A percentile compares a stretch with the other conserved stretches of the same genome.
Evolutionary conservation across 2,329 filamentous ascomycete species (phyloP).

Genomic region (Diaporthe humulicola): DNA sequence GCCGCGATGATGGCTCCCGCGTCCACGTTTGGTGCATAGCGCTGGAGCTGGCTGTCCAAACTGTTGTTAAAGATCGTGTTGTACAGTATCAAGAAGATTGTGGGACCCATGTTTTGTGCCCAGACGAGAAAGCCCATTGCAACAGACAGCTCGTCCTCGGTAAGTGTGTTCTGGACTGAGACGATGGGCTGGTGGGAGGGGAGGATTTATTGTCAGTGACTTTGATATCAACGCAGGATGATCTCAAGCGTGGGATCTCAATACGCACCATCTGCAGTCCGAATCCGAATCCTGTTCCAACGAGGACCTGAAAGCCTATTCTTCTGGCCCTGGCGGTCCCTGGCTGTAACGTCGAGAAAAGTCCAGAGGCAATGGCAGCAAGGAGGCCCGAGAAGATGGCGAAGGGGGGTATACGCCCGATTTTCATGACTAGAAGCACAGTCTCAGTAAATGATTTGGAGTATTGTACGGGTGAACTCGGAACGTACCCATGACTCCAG

Average conservation of each 20-base stretch:
- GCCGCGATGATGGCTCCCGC: slow-evolving; percentile 52
- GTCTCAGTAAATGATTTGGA: no score
- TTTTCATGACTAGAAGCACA: no score
- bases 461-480: no score
- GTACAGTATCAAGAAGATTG: no score
- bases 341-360: neutral
- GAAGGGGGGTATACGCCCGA: neutral
- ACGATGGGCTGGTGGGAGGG: neutral
- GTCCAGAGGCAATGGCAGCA: neutral
- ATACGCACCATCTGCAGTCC: neutral
- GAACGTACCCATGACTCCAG: neutral
- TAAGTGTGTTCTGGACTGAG: neutral
- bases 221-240: no score
- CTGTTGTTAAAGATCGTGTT: slow-evolving; percentile 48
- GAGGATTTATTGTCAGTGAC: no score
- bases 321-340: neutral
- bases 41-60: neutral
- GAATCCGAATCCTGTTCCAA: neutral
- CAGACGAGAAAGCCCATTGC: slow-evolving; percentile 29
- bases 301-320: slow-evolving; percentile 16
- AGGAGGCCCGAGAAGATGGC: neutral
- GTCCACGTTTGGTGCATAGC: slow-evolving; percentile 42
- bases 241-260: no score
- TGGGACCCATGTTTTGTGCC: no score
- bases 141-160: neutral